These are phyloP conservation scores for Saksenaea oblongispora DNA, from an alignment of 371 early-diverging fungal genomes.

Conservation along the genomic window DNA sequence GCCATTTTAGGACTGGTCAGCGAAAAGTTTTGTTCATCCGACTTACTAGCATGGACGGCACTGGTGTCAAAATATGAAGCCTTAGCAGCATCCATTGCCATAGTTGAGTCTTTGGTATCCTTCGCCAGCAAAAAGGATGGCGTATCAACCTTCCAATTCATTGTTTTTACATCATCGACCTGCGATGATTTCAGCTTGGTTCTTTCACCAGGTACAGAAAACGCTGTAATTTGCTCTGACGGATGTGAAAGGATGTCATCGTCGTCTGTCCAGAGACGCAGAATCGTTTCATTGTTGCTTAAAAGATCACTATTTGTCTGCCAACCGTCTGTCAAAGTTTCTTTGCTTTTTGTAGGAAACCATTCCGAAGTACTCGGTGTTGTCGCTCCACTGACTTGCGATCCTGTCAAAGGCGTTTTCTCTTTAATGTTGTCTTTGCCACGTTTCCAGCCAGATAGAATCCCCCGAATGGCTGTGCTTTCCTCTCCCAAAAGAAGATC, in stretches of 20 bases:
- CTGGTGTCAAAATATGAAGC: background rate
- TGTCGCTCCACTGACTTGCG: background rate
- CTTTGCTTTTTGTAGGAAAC: background rate
- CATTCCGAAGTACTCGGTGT: background rate
- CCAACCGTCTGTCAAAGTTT: background rate
- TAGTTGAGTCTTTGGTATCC: background rate
- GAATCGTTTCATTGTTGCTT: background rate
- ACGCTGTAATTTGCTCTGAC: background rate
- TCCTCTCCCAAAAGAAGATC: background rate
- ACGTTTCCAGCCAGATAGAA: background rate
- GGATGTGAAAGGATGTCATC: background rate
- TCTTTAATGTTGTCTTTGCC: background rate
- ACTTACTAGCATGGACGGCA: background rate
- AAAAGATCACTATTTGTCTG: background rate
- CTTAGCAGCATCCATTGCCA: background rate
- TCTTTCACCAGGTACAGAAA: background rate
- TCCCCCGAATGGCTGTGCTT: background rate
- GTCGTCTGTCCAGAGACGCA: background rate
- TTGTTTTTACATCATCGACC: background rate
- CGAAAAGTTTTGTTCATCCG: background rate
- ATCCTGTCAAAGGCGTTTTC: background rate
- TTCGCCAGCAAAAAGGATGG: background rate
- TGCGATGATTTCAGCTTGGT: background rate
- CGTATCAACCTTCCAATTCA: background rate
- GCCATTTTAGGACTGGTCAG: background rate